A percentile compares a stretch with the other conserved stretches of the same genome.
Conservation (phyloP, 1,284 basidiomycete species). For the Trametes sp. region DNA sequence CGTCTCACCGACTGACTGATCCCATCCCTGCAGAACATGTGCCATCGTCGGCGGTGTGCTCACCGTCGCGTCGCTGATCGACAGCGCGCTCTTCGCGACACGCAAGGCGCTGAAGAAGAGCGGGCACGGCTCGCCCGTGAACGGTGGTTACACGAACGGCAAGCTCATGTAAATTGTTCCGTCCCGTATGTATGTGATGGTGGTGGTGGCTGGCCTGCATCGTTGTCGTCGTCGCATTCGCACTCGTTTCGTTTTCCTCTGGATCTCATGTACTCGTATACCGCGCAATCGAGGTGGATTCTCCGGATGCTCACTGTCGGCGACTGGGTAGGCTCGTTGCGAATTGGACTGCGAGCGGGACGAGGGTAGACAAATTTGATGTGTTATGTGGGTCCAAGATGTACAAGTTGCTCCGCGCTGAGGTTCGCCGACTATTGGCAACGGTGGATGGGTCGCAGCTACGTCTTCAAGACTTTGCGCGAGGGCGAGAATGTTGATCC, state of each 20-base stretch:
- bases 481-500: no score
- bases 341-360: no score
- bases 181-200: constrained; percentile 12
- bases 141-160: constrained; percentile 45
- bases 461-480: no score
- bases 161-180: constrained; percentile 56
- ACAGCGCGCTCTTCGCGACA: constrained; percentile 87
- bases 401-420: no score
- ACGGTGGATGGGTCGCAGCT: no score
- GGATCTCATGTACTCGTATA: constrained; percentile 24
- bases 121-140: constrained; percentile 42
- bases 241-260: constrained; percentile 4
- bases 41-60: constrained; percentile 98
- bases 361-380: no score
- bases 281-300: constrained; percentile 10
- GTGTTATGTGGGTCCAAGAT: no score
- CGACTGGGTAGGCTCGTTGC: no score
- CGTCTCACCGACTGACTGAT: not conserved
- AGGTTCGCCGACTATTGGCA: no score
- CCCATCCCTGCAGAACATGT: constrained; percentile 75
- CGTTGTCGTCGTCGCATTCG: constrained; percentile 9
- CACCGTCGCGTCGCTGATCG: constrained; percentile 93
- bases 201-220: constrained; percentile 14
- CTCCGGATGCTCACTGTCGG: not conserved
- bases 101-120: constrained; percentile 71